Conservation (phyloP, 2,329 filamentous ascomycete genomes). For the Colletotrichum sp. region DNA sequence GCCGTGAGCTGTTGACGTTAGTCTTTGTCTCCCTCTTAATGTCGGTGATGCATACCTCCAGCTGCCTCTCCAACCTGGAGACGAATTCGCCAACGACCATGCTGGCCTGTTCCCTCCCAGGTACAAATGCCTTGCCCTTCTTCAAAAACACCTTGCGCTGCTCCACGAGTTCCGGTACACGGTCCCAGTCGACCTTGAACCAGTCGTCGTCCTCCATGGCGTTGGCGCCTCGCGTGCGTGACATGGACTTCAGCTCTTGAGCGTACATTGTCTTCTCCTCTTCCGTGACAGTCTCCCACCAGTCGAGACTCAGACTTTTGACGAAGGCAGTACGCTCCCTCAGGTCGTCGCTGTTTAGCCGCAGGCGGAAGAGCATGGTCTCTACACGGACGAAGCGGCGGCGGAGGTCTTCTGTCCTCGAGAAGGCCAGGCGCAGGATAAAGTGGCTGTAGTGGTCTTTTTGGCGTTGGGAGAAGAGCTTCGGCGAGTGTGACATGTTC, state of each 20-base stretch:
- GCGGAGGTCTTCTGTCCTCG: constrained; percentile 87
- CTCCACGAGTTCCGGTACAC: constrained; percentile 90
- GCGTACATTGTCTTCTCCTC: constrained; percentile 75
- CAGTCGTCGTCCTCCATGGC: constrained; percentile 79
- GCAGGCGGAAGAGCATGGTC: constrained; percentile 84
- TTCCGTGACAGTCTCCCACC: constrained; percentile 86
- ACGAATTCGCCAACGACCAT: constrained; percentile 92
- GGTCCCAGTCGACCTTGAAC: constrained; percentile 97
- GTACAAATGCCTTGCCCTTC: constrained; percentile 89
- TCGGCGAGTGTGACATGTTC: constrained; percentile 68
- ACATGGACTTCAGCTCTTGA: constrained; percentile 63
- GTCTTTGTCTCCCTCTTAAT: not conserved
- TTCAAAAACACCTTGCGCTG: constrained; percentile 76
- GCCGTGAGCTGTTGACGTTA: constrained; percentile 70
- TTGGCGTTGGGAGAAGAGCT: constrained; percentile 75
- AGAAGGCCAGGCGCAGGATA: constrained; percentile 91
- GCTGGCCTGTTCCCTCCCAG: constrained; percentile 82
- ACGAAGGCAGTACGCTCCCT: constrained; percentile 80
- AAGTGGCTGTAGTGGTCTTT: constrained; percentile 99
- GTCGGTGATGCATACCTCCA: constrained; percentile 55
- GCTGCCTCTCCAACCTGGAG: constrained; percentile 75
- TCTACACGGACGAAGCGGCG: constrained; percentile 87
- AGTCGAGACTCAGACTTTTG: constrained; percentile 77
- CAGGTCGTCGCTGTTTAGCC: constrained; percentile 78
- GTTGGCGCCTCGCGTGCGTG: constrained; percentile 43